Percentiles rank a stretch among this genome's conserved stretches.
Conservation (phyloP, 192 early-diverging fungal genomes). For the Umbelopsis ramanniana region DNA sequence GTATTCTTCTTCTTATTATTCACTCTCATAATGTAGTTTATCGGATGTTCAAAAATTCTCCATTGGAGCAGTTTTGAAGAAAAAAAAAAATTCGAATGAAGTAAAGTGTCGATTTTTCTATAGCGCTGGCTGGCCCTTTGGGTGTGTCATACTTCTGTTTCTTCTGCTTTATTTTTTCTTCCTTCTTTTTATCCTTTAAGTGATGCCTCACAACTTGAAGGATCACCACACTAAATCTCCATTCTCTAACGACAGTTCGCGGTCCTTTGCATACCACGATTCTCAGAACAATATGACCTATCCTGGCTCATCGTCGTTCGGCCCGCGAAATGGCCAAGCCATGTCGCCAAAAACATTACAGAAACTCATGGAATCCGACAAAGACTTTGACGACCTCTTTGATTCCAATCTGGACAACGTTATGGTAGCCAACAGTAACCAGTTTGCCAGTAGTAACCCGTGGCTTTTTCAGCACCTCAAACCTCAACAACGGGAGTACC, state of each 20-base stretch:
- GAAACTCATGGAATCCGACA: constrained; percentile 13
- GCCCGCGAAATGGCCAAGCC: neutral
- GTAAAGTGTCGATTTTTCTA: constrained; percentile 10
- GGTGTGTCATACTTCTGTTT: no score
- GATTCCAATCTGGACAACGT: constrained; percentile 15
- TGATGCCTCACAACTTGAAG: neutral
- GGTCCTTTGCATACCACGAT: constrained; percentile 14
- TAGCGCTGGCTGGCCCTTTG: no score
- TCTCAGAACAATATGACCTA: constrained; percentile 10
- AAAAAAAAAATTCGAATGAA: constrained; percentile 4
- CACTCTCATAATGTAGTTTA: constrained; percentile 49
- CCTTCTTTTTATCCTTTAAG: neutral
- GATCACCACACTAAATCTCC: neutral
- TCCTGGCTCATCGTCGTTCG: neutral
- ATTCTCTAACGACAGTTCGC: constrained; percentile 13
- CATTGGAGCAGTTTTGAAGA: neutral
- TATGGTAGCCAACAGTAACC: constrained; percentile 1
- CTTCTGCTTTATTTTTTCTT: no score
- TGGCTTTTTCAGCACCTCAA: constrained; percentile 8
- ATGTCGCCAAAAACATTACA: constrained; percentile 14
- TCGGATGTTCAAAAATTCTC: constrained; percentile 24
- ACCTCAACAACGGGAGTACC: neutral
- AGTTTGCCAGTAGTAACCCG: constrained; percentile 16
- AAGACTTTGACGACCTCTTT: constrained; percentile 10
- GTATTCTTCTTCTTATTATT: constrained; percentile 88